Evolutionary conservation across 768 basidiomycete genomes (phyloP).

Genomic region (Crepidotus variabilis): DNA sequence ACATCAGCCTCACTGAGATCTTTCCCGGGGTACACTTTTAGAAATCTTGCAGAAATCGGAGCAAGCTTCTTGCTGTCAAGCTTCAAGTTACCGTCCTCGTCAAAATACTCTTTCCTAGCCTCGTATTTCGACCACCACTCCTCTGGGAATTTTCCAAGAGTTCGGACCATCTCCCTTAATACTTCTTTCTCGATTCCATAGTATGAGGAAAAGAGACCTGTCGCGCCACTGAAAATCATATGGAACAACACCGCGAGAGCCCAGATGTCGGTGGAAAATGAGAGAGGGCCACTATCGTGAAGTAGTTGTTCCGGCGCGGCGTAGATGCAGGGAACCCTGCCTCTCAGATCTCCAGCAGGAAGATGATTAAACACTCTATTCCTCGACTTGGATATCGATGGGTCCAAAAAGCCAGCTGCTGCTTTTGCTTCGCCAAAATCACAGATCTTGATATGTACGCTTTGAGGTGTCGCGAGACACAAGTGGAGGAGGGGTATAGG

Average conservation of each 20-base stretch:
- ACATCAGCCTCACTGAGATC: conserved; percentile 1
- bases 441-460: conserved; percentile 6
- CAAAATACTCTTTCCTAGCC: conserved; percentile 8
- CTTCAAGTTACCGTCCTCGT: conserved; percentile 7
- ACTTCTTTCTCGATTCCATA: conserved; percentile 5
- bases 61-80: conserved; percentile 1
- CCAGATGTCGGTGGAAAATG: conserved; percentile 5
- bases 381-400: too few relatives aligned
- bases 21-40: neutral
- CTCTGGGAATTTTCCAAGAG: conserved; percentile 8
- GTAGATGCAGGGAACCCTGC: neutral
- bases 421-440: neutral
- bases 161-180: conserved; percentile 10
- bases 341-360: neutral
- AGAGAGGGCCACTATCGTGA: neutral
- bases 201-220: neutral
- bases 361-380: neutral
- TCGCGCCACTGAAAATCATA: conserved; percentile 5
- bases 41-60: neutral
- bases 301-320: neutral
- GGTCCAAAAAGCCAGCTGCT: too few relatives aligned
- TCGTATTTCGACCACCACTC: conserved; percentile 9
- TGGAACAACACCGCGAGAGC: conserved; percentile 12
- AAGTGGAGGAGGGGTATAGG: neutral
- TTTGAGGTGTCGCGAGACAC: conserved; percentile 1